Conservation (phyloP, 202 grass and related monocot species). For the Saccharum hybrid region DNA sequence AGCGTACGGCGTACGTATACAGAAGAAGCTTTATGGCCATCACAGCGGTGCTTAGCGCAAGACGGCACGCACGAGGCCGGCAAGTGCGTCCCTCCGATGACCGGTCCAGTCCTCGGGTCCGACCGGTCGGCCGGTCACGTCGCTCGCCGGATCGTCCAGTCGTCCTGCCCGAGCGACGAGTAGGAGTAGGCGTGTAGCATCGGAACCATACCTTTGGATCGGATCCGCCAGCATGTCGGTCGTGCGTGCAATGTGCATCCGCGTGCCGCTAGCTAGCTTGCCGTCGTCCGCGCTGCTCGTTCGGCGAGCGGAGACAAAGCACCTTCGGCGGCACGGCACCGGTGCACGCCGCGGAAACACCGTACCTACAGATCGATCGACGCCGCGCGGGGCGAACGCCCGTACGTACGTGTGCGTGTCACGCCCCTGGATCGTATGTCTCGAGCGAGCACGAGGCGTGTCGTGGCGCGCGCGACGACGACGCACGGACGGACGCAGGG, state of each 20-base stretch:
- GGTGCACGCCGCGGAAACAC: not conserved
- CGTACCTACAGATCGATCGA: too few relatives aligned
- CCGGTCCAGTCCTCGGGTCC: not conserved
- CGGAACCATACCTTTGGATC: too few relatives aligned
- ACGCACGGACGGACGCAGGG: too few relatives aligned
- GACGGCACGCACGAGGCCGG: constrained; percentile 25
- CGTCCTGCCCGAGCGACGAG: too few relatives aligned
- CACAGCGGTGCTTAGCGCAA: not conserved
- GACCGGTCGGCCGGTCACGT: not conserved
- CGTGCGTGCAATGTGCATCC: not conserved
- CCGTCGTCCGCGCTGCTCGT: too few relatives aligned
- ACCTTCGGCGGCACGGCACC: not conserved
- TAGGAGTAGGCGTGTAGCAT: too few relatives aligned
- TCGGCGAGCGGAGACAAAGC: not conserved
- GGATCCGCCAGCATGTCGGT: not conserved
- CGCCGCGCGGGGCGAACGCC: too few relatives aligned
- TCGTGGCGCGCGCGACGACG: too few relatives aligned
- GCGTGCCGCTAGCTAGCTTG: too few relatives aligned
- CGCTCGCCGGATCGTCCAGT: not conserved
- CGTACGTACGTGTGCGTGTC: too few relatives aligned
- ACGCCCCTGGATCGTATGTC: too few relatives aligned
- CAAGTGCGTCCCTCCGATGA: not conserved
- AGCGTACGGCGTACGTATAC: not conserved
- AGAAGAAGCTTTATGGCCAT: not conserved
- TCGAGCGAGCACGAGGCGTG: too few relatives aligned